Base-by-base conservation (phyloP, 2,329 filamentous ascomycete genomes). In the Arthrobotrys pseudoclavata region DNA sequence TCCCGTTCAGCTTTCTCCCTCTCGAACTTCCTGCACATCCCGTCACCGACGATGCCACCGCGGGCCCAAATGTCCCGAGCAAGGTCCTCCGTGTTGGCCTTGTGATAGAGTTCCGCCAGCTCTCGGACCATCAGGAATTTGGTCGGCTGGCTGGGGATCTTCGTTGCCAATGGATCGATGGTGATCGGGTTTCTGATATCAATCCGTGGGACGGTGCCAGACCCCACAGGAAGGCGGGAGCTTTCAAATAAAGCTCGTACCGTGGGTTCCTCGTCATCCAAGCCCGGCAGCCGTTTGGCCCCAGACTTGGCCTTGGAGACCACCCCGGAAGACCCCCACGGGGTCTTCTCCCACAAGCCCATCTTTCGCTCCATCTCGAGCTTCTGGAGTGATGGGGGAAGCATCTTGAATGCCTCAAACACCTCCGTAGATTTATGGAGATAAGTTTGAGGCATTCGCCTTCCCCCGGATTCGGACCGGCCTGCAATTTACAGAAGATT, bases 121-220 rank as follows among this genome's bases (percentile, higher is more conserved):
- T 76, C 71, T 22, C 34, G 12, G 9, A 69, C 5, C 9, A 60
- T 26, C 10, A 76, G 15, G 5, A 64, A 9, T n/a, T 69, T 76
- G 22, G 13, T 22, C 13, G 71, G 48, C 22, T 76, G 71, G 13
- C 20, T n/a, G n/a, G 64, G 63, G n/a, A 76, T 31, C 12, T 4
- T 57, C 1, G 55, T 12, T 10, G 45, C 63, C 9, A 31, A 34
- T 5, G 63, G 71, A 31, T 76, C 71, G 29, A 76, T 76, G 9
- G 64, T 22, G 9, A 76, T 48, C 0, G 45, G 63, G 29, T 64
- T 69, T 6, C 71, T 55, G 7, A 76, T 26, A 34, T 76, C 71
- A n/a, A 76, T 60, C 12, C 64, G 61, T 31, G 52, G 57, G 48
- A 40, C 1, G 5, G 52, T 31, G 29, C 26, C 2, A 4, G 9